These are phyloP conservation scores for Xylariaceae sp. DNA, from an alignment of 2,329 filamentous ascomycete species.

Conservation along the genomic window DNA sequence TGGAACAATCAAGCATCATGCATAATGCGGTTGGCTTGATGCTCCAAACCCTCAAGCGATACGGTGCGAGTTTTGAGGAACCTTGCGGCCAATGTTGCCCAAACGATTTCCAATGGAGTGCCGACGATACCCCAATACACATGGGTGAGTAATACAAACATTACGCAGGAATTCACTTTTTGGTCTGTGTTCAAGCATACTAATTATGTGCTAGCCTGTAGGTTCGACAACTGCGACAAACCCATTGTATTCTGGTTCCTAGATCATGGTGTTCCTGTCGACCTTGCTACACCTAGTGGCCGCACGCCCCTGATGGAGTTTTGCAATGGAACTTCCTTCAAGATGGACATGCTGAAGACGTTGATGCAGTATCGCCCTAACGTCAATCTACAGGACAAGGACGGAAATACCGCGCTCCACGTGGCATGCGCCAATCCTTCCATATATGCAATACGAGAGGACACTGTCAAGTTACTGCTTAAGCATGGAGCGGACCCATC, in stretches of 20 bases:
- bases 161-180: too few relatives aligned
- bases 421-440: slow-evolving; percentile 4
- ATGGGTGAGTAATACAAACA: too few relatives aligned
- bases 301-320: slow-evolving; percentile 12
- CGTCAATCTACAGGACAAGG: slow-evolving; percentile 4
- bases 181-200: too few relatives aligned
- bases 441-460: not conserved
- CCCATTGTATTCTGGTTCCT: not conserved
- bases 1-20: too few relatives aligned
- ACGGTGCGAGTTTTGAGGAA: too few relatives aligned
- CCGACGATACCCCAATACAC: too few relatives aligned
- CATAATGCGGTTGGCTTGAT: too few relatives aligned
- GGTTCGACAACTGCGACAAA: too few relatives aligned
- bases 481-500: slow-evolving; percentile 6
- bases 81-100: too few relatives aligned
- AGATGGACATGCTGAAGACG: not conserved
- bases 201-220: too few relatives aligned
- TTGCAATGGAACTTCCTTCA: slow-evolving; percentile 1
- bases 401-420: slow-evolving; percentile 12
- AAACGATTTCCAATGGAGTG: too few relatives aligned
- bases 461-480: slow-evolving; percentile 7
- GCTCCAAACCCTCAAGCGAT: too few relatives aligned
- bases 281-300: not conserved
- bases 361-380: slow-evolving; percentile 4
- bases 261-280: not conserved